Evolutionary conservation across 139 green algal genomes (phyloP).

Genomic region (Auxenochlorella protothecoides): DNA sequence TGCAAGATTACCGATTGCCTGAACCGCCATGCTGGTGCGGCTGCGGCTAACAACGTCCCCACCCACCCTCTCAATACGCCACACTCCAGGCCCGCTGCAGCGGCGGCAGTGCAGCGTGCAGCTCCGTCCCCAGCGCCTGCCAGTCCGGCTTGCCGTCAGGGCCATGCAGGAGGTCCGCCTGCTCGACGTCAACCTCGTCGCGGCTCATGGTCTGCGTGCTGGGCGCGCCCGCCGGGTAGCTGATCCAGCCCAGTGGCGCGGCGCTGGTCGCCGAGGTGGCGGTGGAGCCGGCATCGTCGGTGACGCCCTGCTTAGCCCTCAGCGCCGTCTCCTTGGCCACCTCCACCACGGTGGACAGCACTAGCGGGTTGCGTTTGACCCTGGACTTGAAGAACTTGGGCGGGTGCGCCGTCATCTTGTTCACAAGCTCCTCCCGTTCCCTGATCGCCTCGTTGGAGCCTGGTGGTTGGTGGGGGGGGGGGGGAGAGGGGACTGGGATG

Average conservation of each 20-base stretch:
- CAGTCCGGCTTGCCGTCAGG: background rate
- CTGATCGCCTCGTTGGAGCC: conserved; percentile 6
- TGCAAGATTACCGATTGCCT: background rate
- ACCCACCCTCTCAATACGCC: background rate
- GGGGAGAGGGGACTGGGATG: background rate
- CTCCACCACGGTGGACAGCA: background rate
- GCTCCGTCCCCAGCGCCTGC: background rate
- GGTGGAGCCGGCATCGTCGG: background rate
- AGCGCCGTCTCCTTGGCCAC: background rate
- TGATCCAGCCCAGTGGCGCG: background rate
- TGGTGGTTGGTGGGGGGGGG: background rate
- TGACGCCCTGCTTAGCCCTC: background rate
- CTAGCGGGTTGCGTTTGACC: background rate
- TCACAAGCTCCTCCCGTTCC: conserved; percentile 4
- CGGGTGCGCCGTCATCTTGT: conserved; percentile 11
- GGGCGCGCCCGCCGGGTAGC: too few species aligned
- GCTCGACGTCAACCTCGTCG: background rate
- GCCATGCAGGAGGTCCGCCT: too few species aligned
- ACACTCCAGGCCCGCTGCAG: background rate
- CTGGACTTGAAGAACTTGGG: conserved; percentile 7
- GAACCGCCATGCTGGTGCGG: too few species aligned
- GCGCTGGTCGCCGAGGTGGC: background rate
- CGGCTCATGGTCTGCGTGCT: background rate
- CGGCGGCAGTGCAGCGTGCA: background rate
- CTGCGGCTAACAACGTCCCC: background rate